Evolutionary conservation across 2,329 filamentous ascomycete species (phyloP), one percentile per base, ranked within the genome.

Genomic region (Fusarium pseudonygamai): DNA sequence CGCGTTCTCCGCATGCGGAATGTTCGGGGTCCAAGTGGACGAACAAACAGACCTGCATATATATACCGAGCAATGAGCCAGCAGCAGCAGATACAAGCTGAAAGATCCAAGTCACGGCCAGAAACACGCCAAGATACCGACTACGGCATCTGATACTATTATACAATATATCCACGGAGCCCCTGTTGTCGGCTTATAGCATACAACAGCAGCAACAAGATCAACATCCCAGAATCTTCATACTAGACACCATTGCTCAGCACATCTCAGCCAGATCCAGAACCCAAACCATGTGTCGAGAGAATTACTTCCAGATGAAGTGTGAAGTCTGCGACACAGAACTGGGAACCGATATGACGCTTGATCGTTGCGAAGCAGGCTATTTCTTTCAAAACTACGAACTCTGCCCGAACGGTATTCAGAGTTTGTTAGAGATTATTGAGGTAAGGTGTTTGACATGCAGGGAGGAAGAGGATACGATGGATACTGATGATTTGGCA

Each of bases 1-100:
- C 1, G 2, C 2, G 5, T 26, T 16, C 2, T 9, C n/a, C 3
- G n/a, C n/a, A 3, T 26, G 30, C 0, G 5, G 5, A 20, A 36
- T 34, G 49, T 52, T 52, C 32, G 2, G 3, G 6, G 0, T 8
- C 1, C 8, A n/a, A 18, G 34, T 18, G 8, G 24, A 55, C 30
- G 36, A 55, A 30, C 20, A 55, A 13, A 5, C 6, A 10, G 10
- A 14, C 20, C 16, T 15, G 4, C 32, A 5, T 55, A 28, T 55
- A 55, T 30, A 55, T 30, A 42, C 20, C 34, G 15, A 26, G 24
- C 6, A 15, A n/a, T 55, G 3, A 12, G 14, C 6, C 50, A 7
- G 13, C n/a, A 52, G 50, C 18, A 36, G 16, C 16, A 36, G 3
- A 36, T 20, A 18, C 30, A 20, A 11, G 3, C n/a, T 10, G 16